phyloP scores from a whole-genome alignment of 257 asterid genomes.

The Salvia hispanica region DNA sequence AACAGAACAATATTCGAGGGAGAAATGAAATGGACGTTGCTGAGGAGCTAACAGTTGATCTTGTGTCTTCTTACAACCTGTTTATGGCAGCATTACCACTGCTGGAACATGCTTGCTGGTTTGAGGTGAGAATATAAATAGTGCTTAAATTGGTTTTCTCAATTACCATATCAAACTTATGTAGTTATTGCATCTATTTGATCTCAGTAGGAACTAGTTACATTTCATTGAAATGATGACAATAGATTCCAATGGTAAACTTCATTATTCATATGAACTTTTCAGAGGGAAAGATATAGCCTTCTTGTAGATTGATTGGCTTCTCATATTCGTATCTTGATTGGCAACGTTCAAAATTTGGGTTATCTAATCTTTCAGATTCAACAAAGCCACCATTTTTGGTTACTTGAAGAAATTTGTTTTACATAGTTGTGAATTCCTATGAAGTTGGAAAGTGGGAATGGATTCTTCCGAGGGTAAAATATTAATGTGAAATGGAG shows the following conservation, averaged over 20 bases:
- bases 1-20: constrained; percentile 84
- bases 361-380: too few species aligned
- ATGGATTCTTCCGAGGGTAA: too few species aligned
- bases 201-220: neutral
- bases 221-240: neutral
- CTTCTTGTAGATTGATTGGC: neutral
- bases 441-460: too few species aligned
- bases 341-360: neutral
- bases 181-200: neutral
- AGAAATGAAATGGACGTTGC: constrained; percentile 85
- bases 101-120: constrained; percentile 56
- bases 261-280: neutral
- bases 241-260: neutral
- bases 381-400: too few species aligned
- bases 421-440: too few species aligned
- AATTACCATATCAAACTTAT: neutral
- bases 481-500: too few species aligned
- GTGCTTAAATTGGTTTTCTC: constrained; percentile 21
- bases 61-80: constrained; percentile 87
- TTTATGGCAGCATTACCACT: constrained; percentile 80
- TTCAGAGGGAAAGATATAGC: neutral
- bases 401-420: too few species aligned
- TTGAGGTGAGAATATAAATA: constrained; percentile 38
- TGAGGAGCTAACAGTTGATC: constrained; percentile 88
- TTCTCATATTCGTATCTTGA: neutral